Conservation (phyloP, 495 filamentous ascomycete species). For the Penicillium canariense region DNA sequence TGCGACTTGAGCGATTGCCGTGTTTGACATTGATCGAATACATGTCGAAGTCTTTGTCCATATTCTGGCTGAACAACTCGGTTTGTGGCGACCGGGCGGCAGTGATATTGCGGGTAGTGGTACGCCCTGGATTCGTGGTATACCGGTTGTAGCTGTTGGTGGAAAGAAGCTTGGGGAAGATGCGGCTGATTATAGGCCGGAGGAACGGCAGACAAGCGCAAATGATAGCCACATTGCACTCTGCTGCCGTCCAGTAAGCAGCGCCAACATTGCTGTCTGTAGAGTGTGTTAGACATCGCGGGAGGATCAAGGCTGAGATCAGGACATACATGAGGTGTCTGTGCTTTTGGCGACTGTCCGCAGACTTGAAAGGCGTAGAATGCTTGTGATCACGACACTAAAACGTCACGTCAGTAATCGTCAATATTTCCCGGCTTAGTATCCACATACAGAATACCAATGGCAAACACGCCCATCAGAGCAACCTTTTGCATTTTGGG, state of each 20-base stretch:
- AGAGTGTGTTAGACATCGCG: constrained; percentile 26
- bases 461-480: constrained; percentile 52
- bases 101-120: constrained; percentile 14
- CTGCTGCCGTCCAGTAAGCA: constrained; percentile 75
- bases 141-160: constrained; percentile 31
- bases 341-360: constrained; percentile 28
- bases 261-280: constrained; percentile 51
- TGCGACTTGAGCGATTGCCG: constrained; percentile 12
- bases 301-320: constrained; percentile 48
- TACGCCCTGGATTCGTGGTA: constrained; percentile 15
- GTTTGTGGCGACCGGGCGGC: constrained; percentile 19
- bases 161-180: constrained; percentile 66
- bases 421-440: constrained; percentile 59
- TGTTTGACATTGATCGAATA: constrained; percentile 35
- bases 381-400: constrained; percentile 35
- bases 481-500: constrained; percentile 50
- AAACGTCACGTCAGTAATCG: constrained; percentile 6
- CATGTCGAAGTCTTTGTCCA: constrained; percentile 32
- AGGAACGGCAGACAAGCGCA: constrained; percentile 82
- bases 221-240: constrained; percentile 80
- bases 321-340: constrained; percentile 59
- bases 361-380: constrained; percentile 37
- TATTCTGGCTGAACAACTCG: constrained; percentile 24
- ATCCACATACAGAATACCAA: constrained; percentile 49
- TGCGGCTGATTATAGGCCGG: constrained; percentile 73